phyloP scores from a whole-genome alignment of 2,329 filamentous ascomycete species.

The Thermomyces lanuginosus region DNA sequence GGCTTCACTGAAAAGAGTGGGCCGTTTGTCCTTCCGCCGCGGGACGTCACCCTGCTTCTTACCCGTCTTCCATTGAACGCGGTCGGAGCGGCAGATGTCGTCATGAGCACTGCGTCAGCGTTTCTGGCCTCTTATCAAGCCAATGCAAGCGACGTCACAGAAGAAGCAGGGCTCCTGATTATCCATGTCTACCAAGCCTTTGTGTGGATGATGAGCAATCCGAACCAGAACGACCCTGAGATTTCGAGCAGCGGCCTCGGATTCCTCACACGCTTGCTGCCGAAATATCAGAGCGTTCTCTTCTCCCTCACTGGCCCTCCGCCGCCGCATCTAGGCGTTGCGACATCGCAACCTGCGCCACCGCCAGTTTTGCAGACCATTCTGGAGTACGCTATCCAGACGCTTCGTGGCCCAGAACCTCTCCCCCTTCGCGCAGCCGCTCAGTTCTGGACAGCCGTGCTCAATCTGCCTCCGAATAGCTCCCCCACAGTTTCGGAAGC shows the following conservation, averaged over 20 bases:
- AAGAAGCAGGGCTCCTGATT: slow-evolving; percentile 21
- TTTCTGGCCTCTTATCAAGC: slow-evolving; percentile 28
- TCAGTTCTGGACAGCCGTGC: slow-evolving; percentile 26
- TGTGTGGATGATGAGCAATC: slow-evolving; percentile 19
- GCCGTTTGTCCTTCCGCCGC: slow-evolving; percentile 27
- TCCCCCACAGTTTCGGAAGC: slow-evolving; percentile 13
- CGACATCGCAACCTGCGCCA: slow-evolving; percentile 6
- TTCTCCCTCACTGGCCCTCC: slow-evolving; percentile 19
- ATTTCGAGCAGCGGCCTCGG: slow-evolving; percentile 30
- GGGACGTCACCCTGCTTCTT: slow-evolving; percentile 26
- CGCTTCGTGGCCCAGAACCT: slow-evolving; percentile 26
- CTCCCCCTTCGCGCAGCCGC: slow-evolving; percentile 32
- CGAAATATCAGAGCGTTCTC: slow-evolving; percentile 25
- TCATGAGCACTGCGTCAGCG: slow-evolving; percentile 31
- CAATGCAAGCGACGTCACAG: slow-evolving; percentile 18
- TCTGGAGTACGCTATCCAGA: slow-evolving; percentile 25
- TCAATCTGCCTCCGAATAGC: slow-evolving; percentile 18
- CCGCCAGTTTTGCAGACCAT: slow-evolving; percentile 19
- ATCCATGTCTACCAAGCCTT: slow-evolving; percentile 25
- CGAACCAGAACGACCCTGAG: slow-evolving; percentile 24
- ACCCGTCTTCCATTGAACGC: slow-evolving; percentile 23
- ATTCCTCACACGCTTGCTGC: slow-evolving; percentile 26
- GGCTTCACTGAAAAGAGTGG: slow-evolving; percentile 30
- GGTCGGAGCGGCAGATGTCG: slow-evolving; percentile 25
- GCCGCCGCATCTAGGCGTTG: slow-evolving; percentile 5